phyloP scores from a whole-genome alignment of 495 filamentous ascomycete genomes.

The Aspergillus homomorphus region DNA sequence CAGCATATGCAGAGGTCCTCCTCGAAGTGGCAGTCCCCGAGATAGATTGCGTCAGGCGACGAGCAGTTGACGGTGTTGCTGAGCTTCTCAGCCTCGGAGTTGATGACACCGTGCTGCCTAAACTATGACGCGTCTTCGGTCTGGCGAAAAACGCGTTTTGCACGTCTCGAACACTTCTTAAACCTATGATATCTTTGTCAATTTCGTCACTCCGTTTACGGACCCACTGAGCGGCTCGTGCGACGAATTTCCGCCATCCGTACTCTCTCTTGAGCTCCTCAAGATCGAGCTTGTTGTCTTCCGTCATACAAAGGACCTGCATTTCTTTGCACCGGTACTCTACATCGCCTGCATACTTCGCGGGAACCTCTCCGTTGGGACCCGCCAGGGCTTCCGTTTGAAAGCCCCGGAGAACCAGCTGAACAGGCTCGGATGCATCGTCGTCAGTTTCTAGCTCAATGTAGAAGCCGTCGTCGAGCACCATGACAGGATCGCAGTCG shows the following conservation, averaged over 20 bases:
- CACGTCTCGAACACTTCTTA: conserved; percentile 24
- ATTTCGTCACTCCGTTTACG: conserved; percentile 35
- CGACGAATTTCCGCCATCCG: conserved; percentile 33
- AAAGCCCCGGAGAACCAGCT: conserved; percentile 34
- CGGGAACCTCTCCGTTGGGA: conserved; percentile 33
- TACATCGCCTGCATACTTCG: conserved; percentile 27
- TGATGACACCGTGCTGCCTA: conserved; percentile 10
- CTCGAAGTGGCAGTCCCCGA: background rate
- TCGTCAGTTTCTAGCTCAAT: conserved; percentile 13
- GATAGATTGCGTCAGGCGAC: background rate
- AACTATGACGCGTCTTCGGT: conserved; percentile 7
- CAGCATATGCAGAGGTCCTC: background rate
- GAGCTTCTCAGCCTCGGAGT: background rate
- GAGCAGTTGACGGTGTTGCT: background rate
- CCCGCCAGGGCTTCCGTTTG: conserved; percentile 26
- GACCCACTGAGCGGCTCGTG: conserved; percentile 33
- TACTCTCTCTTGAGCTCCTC: conserved; percentile 25
- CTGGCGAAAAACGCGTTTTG: conserved; percentile 14
- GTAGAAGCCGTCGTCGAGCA: conserved; percentile 31
- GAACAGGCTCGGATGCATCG: conserved; percentile 14
- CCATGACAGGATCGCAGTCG: conserved; percentile 25
- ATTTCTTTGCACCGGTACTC: conserved; percentile 35
- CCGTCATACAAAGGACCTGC: conserved; percentile 15
- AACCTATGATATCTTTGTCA: conserved; percentile 16
- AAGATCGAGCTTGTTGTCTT: conserved; percentile 24